A percentile compares a stretch with the other conserved stretches of the same genome.
phyloP scores from a whole-genome alignment of 148 eudicot species.

The Cornus controversa region DNA sequence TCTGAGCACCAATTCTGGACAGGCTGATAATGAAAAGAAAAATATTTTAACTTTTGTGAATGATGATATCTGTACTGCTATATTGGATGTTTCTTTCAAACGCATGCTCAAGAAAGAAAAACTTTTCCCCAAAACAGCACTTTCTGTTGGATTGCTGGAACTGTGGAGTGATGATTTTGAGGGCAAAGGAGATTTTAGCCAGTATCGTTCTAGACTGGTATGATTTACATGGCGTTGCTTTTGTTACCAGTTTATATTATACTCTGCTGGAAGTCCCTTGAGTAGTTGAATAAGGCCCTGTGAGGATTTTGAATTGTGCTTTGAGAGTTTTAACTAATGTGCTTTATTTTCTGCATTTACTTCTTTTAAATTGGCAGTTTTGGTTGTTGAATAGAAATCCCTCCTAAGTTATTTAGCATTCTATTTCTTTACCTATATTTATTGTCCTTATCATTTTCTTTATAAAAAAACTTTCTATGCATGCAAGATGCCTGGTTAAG shows the following conservation, averaged over 20 bases:
- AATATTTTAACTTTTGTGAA: constrained; percentile 54
- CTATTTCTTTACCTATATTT: neutral
- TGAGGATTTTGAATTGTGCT: too few species aligned
- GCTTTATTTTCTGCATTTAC: neutral
- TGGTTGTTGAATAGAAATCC: neutral
- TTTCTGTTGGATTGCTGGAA: constrained; percentile 61
- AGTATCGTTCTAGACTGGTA: constrained; percentile 93
- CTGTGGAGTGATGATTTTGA: constrained; percentile 95
- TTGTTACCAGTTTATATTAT: neutral
- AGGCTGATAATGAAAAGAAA: constrained; percentile 58
- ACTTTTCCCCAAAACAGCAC: constrained; percentile 50
- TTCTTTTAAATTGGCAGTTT: neutral
- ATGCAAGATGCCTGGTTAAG: too few species aligned
- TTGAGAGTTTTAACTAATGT: neutral
- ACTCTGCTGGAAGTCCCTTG: neutral
- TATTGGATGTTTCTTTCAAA: constrained; percentile 68
- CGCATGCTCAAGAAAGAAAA: constrained; percentile 89
- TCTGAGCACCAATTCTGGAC: constrained; percentile 44
- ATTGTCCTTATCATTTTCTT: too few species aligned
- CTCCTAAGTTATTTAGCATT: neutral
- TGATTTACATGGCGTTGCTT: constrained; percentile 18
- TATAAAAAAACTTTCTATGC: too few species aligned
- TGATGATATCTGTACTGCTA: constrained; percentile 69
- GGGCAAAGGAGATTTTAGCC: constrained; percentile 86
- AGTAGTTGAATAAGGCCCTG: neutral